Evolutionary conservation across 164 flowering plant species (phyloP).

Genomic region (Nelumbo lutea): DNA sequence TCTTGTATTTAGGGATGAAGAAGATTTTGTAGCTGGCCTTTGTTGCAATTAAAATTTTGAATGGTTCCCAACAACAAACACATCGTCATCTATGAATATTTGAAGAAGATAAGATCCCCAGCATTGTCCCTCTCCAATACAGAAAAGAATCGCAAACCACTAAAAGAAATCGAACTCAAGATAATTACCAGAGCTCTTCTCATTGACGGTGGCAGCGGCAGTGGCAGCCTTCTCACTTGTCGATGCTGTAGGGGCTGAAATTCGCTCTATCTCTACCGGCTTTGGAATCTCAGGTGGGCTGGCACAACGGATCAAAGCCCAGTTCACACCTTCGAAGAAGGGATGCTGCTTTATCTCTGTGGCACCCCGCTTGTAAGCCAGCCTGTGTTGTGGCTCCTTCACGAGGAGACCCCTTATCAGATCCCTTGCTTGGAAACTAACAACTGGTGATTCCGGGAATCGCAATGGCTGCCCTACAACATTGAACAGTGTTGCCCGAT

Average conservation of each 20-base stretch:
- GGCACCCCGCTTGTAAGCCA: constrained; percentile 80
- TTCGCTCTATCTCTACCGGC: constrained; percentile 50
- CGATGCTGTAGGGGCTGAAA: constrained; percentile 39
- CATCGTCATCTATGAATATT: constrained; percentile 5
- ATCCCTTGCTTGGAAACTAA: constrained; percentile 77
- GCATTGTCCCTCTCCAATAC: background rate
- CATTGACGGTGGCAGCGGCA: constrained; percentile 25
- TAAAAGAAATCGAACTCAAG: constrained; percentile 87
- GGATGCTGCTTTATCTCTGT: constrained; percentile 90
- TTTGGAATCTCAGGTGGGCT: constrained; percentile 81
- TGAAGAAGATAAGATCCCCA: background rate
- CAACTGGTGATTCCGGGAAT: constrained; percentile 77
- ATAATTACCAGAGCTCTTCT: constrained; percentile 53
- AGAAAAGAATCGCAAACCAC: constrained; percentile 17
- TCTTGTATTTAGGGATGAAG: background rate
- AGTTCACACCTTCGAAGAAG: constrained; percentile 83
- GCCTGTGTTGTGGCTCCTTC: constrained; percentile 77
- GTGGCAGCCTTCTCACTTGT: constrained; percentile 36
- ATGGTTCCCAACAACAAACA: constrained; percentile 1
- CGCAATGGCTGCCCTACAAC: constrained; percentile 85
- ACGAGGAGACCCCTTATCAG: constrained; percentile 80
- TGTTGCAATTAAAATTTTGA: constrained; percentile 11
- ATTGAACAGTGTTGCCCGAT: constrained; percentile 79
- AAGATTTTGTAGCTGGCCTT: background rate
- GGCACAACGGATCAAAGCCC: constrained; percentile 90